Evolutionary conservation across 2,329 filamentous ascomycete species (phyloP).

Genomic region (Mycogone perniciosa): DNA sequence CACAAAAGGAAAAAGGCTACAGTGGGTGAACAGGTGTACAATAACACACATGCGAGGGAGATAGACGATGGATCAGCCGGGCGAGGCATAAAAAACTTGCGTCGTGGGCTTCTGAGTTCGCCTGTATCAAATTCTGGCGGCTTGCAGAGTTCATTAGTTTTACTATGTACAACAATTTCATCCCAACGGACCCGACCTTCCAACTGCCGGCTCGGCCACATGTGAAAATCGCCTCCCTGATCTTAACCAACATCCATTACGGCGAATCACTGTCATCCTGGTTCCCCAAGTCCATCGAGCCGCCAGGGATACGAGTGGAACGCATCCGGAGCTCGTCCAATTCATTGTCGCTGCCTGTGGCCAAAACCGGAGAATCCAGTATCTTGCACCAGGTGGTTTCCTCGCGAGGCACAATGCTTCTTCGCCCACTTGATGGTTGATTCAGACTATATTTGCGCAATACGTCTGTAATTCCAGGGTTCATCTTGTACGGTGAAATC

Average conservation of each 20-base stretch:
- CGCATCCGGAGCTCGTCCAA: conserved; percentile 13
- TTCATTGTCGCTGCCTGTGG: conserved; percentile 19
- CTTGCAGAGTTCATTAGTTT: conserved; percentile 23
- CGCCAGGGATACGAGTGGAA: conserved; percentile 9
- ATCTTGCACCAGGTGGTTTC: background rate
- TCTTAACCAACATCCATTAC: background rate
- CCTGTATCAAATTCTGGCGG: conserved; percentile 10
- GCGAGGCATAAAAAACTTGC: conserved; percentile 14
- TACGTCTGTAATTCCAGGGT: background rate
- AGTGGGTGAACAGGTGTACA: background rate
- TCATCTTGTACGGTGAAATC: background rate
- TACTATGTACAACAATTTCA: conserved; percentile 29
- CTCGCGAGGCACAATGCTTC: no score
- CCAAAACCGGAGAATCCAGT: background rate
- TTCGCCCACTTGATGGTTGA: background rate
- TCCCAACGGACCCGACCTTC: conserved; percentile 6
- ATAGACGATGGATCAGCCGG: conserved; percentile 14
- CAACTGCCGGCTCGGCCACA: conserved; percentile 6
- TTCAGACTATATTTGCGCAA: conserved; percentile 17
- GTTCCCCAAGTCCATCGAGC: conserved; percentile 13
- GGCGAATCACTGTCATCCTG: conserved; percentile 9
- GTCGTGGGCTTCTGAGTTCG: conserved; percentile 4
- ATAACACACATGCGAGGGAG: conserved; percentile 10
- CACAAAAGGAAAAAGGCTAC: conserved; percentile 10
- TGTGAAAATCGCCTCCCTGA: conserved; percentile 5